A percentile compares a stretch with the other conserved stretches of the same genome.
Evolutionary conservation across 177 flowering plant species (phyloP).

Genomic region (Vitis hybrid): DNA sequence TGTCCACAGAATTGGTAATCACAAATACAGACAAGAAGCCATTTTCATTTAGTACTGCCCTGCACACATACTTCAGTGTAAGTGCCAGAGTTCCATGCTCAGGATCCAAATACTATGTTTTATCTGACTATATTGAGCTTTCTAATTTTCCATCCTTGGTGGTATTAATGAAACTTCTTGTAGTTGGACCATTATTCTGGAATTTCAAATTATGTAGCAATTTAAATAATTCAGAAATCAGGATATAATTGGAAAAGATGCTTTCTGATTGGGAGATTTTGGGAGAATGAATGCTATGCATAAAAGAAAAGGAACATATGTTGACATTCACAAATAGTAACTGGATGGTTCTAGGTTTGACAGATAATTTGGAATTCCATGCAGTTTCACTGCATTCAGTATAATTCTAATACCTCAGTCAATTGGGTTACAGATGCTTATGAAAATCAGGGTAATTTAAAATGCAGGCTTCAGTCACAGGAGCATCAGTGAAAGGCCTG

Average conservation of each 20-base stretch:
- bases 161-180: not conserved
- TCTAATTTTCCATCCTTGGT: not conserved
- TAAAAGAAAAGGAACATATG: no score
- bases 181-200: no score
- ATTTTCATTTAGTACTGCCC: constrained; percentile 77
- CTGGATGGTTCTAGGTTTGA: no score
- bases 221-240: no score
- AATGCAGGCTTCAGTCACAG: constrained; percentile 71
- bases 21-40: constrained; percentile 74
- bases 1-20: constrained; percentile 75
- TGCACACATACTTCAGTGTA: constrained; percentile 90
- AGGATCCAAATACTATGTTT: not conserved
- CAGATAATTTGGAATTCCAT: no score
- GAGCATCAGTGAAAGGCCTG: constrained; percentile 76
- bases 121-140: not conserved
- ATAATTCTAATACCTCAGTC: not conserved
- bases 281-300: no score
- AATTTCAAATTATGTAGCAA: no score
- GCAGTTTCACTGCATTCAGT: no score
- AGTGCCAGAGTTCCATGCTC: constrained; percentile 28
- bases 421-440: not conserved
- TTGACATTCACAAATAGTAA: no score
- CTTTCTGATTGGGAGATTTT: not conserved
- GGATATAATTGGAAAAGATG: no score
- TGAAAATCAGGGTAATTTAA: not conserved